These are phyloP conservation scores for Petrea volubilis DNA, from an alignment of 257 asterid genomes.

Conservation along the genomic window DNA sequence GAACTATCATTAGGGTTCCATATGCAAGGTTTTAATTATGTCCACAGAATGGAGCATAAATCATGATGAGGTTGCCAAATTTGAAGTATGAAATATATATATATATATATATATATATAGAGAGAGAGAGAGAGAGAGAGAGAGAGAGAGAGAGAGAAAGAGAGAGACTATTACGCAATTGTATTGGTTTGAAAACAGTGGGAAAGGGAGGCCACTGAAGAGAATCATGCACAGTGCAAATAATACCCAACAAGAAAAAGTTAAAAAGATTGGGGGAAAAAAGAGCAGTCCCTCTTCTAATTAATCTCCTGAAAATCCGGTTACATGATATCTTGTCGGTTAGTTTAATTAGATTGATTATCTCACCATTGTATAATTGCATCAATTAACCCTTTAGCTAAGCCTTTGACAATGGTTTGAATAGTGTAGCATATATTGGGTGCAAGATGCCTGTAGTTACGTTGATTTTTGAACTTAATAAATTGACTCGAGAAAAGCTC, in stretches of 20 bases:
- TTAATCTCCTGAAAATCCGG: constrained; percentile 57
- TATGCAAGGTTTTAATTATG: neutral
- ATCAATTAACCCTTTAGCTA: constrained; percentile 10
- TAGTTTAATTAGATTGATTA: constrained; percentile 16
- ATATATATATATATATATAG: no score
- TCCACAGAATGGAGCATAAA: neutral
- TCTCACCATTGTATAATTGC: constrained; percentile 21
- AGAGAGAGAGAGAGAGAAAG: neutral
- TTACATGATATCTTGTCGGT: constrained; percentile 42
- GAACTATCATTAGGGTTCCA: constrained; percentile 2
- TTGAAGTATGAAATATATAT: neutral
- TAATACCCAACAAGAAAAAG: constrained; percentile 43
- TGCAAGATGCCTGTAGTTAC: no score
- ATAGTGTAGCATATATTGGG: constrained; percentile 5
- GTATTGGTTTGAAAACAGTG: constrained; percentile 15
- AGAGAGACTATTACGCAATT: neutral
- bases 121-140: neutral
- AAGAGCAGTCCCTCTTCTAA: neutral
- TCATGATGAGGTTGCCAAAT: neutral
- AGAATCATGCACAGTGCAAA: constrained; percentile 36
- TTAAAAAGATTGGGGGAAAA: constrained; percentile 8
- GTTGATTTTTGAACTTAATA: no score
- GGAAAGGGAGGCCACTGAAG: constrained; percentile 18
- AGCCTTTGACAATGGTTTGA: constrained; percentile 7
- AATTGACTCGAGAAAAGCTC: no score